Evolutionary conservation across 202 grass and related monocot species (phyloP), one percentile per base, ranked within the genome.

Genomic region (Schoenoplectus triqueter): DNA sequence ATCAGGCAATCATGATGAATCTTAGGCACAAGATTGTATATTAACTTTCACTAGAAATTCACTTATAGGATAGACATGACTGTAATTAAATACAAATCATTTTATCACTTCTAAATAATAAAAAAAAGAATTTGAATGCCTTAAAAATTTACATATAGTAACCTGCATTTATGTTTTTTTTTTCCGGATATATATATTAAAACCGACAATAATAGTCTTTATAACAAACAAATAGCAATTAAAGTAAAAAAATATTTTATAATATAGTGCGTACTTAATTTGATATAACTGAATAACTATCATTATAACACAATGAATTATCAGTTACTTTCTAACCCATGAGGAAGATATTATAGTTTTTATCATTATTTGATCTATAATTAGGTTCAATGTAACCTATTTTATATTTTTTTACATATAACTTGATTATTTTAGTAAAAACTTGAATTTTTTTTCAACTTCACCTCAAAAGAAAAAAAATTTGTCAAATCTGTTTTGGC

Each of bases 1-100:
- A 10, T 10, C 20, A 78, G 0, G 14, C 55, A 78, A 78, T 78
- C 50, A 60, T 78, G 74, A 78, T 22, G 54, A 78, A 78, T 78
- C 74, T 78, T 60, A 8, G 55, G 74, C 31, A 8, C 51, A 1
- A 3, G 74, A 78, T 78, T 78, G 9, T 59, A 78, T 52, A 60
- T 2, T 21, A 76, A 76, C 72, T 55, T 76, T 76, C 66, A 76
- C 72, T 6, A 54, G 55, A 17, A 18, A 5, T 76, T 76, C 72
- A 49, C 47, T 76, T 11, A 55, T 49, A 45, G 72, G 39, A 54
- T 18, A 76, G 46, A 55, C 17, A 47, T 46, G 47, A 55, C 7
- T 54, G 49, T 31, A 31, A 31, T 31, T 31, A 44, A 31, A 69
- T 66, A 66, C 10, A 66, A 4, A 39, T 66, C 64, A 66, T 4